Base-by-base conservation (phyloP, 352 stramenopile species). In the Phytophthora citrophthora region DNA sequence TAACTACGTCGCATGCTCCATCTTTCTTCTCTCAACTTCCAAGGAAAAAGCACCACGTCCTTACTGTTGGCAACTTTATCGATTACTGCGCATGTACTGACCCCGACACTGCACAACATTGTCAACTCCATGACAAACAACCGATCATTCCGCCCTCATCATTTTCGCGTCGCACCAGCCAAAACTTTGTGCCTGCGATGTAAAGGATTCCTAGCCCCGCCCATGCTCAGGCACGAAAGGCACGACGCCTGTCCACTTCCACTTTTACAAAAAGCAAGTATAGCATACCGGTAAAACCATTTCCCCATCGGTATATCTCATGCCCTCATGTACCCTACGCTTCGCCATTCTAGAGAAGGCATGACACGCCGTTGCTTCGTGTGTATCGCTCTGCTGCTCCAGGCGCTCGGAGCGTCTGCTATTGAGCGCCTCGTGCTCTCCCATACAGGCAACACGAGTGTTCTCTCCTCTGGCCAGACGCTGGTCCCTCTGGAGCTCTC, bases 351-450 rank as follows among this genome's bases (percentile, higher is more conserved):
- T 53, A 39, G 27, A 70, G 43, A 61, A 29, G 43, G 23, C 16
- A 72, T 64, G 59, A 18, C 41, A 51, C 31, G 34, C 49, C 26
- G 40, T 39, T 50, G 45, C 12, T 48, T 24, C 34, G 34, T 44
- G n/a, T 10, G n/a, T 18, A 13, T 11, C 10, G 31, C 24, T 29
- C 44, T 64, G 20, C 34, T 53, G 46, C 46, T 70, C 12, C 50
- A 51, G 38, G 27, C 40, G 38, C 51, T 54, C 20, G n/a, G 24
- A 34, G 49, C 46, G 24, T 39, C 29, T 29, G 49, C 53, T 24
- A 61, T 41, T 24, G 38, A 55, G 27, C 53, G 44, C 40, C 81
- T 77, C 50, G 50, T 80, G 44, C 74, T 86, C 18, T 63, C 74
- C 20, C 58, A 56, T 0, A 65, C 18, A n/a, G 43, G 31, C 26